phyloP scores from a whole-genome alignment of 306 rosid species.

The Vigna unguiculata region DNA sequence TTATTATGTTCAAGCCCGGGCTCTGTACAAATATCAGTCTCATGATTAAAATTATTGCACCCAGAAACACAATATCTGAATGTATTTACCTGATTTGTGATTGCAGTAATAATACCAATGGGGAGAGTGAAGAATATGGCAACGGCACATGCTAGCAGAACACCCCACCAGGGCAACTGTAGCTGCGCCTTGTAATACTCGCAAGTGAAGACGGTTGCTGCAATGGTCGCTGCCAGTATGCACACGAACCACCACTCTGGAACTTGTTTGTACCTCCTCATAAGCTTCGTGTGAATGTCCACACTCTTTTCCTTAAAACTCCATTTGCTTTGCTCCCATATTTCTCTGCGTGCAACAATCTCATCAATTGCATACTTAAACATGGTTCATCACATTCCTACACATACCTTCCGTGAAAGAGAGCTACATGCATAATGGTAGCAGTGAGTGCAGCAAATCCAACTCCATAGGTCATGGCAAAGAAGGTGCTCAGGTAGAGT shows the following conservation, averaged over 20 bases:
- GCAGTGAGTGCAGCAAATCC: constrained; percentile 91
- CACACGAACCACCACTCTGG: constrained; percentile 92
- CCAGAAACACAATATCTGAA: neutral
- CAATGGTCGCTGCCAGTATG: constrained; percentile 66
- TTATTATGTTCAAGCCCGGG: constrained; percentile 89
- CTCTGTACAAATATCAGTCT: constrained; percentile 44
- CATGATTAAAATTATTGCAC: too few relatives aligned
- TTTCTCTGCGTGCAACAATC: constrained; percentile 58
- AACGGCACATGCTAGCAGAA: constrained; percentile 76
- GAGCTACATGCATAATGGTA: constrained; percentile 81
- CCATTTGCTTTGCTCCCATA: constrained; percentile 84
- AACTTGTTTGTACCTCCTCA: constrained; percentile 77
- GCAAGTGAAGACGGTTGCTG: constrained; percentile 64
- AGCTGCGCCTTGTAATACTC: constrained; percentile 80
- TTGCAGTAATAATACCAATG: constrained; percentile 87
- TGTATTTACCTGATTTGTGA: constrained; percentile 72
- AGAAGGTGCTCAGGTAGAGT: constrained; percentile 68
- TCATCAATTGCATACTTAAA: neutral
- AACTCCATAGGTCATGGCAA: constrained; percentile 81
- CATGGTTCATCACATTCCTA: too few relatives aligned
- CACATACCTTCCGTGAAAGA: constrained; percentile 86
- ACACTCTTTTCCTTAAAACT: constrained; percentile 61
- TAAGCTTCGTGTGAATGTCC: constrained; percentile 86
- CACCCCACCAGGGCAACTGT: constrained; percentile 99
- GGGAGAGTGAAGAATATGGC: constrained; percentile 94